These are phyloP conservation scores for Nicotiana paniculata DNA, from an alignment of 257 asterid species.

Conservation along the genomic window DNA sequence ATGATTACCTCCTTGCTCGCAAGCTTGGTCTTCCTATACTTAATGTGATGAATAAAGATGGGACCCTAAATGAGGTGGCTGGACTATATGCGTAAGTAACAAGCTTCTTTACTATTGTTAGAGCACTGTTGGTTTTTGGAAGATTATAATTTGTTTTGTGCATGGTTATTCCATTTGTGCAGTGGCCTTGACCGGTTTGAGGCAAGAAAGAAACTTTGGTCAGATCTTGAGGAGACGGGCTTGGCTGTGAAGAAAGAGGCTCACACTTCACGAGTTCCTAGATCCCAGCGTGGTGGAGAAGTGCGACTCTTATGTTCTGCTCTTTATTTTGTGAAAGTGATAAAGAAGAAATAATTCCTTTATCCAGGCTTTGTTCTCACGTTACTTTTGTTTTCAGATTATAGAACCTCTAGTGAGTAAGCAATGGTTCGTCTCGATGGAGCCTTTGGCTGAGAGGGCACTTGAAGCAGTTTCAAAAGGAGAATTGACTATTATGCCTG, in stretches of 20 bases:
- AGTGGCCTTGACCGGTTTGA: conserved; percentile 99
- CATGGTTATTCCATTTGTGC: conserved; percentile 22
- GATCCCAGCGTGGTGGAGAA: conserved; percentile 99
- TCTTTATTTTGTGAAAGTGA: conserved; percentile 9
- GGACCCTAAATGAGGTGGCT: conserved; percentile 92
- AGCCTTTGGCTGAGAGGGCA: conserved; percentile 93
- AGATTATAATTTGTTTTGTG: conserved; percentile 4
- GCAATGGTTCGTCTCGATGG: conserved; percentile 99
- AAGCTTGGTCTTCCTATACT: conserved; percentile 99
- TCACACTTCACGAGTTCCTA: conserved; percentile 81
- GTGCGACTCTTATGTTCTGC: conserved; percentile 30
- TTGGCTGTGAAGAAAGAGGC: conserved; percentile 87
- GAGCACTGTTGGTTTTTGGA: conserved; percentile 11
- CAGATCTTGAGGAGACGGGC: conserved; percentile 91
- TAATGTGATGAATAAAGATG: conserved; percentile 96
- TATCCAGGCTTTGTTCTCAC: conserved; percentile 13
- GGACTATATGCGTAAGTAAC: conserved; percentile 65
- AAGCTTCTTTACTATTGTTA: conserved; percentile 9
- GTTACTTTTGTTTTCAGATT: conserved; percentile 45
- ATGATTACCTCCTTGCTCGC: conserved; percentile 95
- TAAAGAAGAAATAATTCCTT: conserved; percentile 16
- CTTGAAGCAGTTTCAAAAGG: conserved; percentile 81
- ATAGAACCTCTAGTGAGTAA: conserved; percentile 96
- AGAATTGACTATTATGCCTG: conserved; percentile 84
- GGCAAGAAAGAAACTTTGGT: conserved; percentile 93